A percentile compares a stretch with the other conserved stretches of the same genome.
Conservation (phyloP, 768 basidiomycete genomes). For the Mycena leptocephala region DNA sequence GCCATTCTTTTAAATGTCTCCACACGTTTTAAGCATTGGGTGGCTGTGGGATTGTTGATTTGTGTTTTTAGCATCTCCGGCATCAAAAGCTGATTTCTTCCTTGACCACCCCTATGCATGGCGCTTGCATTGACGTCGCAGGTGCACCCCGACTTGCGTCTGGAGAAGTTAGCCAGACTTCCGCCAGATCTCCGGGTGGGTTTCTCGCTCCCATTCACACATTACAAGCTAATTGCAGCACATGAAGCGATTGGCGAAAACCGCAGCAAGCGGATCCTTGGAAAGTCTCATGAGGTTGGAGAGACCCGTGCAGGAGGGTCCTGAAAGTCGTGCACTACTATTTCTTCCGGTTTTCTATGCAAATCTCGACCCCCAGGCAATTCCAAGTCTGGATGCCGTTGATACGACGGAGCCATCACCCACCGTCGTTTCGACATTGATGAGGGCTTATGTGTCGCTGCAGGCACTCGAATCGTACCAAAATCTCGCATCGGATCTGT, state of each 20-base stretch:
- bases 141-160: conserved; percentile 4
- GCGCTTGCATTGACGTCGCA: neutral
- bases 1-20: too few species aligned
- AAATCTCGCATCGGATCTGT: neutral
- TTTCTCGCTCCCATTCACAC: neutral
- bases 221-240: neutral
- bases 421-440: neutral
- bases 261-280: conserved; percentile 6
- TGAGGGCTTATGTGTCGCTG: conserved; percentile 6
- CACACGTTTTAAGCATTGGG: neutral
- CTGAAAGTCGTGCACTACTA: neutral
- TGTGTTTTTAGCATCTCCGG: neutral
- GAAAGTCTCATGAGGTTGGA: conserved; percentile 2
- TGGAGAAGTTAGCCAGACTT: conserved; percentile 5
- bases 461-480: neutral
- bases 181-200: conserved; percentile 10
- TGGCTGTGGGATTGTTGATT: neutral
- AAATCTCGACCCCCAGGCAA: neutral
- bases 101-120: conserved; percentile 2
- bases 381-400: neutral
- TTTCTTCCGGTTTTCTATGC: conserved; percentile 15
- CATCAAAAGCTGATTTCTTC: neutral
- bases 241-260: conserved; percentile 7
- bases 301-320: neutral
- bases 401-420: conserved; percentile 1